phyloP scores from a whole-genome alignment of 768 basidiomycete genomes.

The Lactarius evosmus region DNA sequence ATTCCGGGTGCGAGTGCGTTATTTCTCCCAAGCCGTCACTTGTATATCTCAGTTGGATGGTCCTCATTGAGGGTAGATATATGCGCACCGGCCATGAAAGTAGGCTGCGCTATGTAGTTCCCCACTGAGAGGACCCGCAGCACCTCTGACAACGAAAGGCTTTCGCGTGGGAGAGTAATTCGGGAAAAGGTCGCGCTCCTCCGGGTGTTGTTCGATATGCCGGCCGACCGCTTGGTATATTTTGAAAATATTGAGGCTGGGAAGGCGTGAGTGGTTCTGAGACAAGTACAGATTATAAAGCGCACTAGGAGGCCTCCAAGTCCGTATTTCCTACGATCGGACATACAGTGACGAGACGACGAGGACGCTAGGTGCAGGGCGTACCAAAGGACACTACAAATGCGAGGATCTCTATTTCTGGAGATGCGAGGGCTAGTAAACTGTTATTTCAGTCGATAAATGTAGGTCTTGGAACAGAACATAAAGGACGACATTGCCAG shows the following conservation, averaged over 20 bases:
- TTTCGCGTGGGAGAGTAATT: slow-evolving; percentile 52
- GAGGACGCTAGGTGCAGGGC: slow-evolving; percentile 25
- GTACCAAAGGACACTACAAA: slow-evolving; percentile 74
- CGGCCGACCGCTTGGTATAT: slow-evolving; percentile 63
- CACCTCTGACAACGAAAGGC: slow-evolving; percentile 64
- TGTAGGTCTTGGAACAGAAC: background rate
- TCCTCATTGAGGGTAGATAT: background rate
- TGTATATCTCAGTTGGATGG: slow-evolving; percentile 6
- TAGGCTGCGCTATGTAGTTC: slow-evolving; percentile 73
- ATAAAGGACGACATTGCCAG: slow-evolving; percentile 62
- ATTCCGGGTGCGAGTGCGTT: slow-evolving; percentile 59
- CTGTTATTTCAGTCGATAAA: slow-evolving; percentile 38
- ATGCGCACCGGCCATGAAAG: slow-evolving; percentile 72
- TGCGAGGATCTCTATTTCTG: slow-evolving; percentile 77
- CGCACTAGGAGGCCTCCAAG: slow-evolving; percentile 57
- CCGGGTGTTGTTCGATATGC: slow-evolving; percentile 55
- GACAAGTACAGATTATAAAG: slow-evolving; percentile 20
- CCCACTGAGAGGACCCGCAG: slow-evolving; percentile 64
- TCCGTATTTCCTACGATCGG: slow-evolving; percentile 64
- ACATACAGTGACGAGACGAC: background rate
- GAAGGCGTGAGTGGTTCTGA: background rate
- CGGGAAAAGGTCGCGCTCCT: slow-evolving; percentile 54
- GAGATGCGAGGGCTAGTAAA: slow-evolving; percentile 74
- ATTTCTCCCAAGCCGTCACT: slow-evolving; percentile 73
- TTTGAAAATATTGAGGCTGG: slow-evolving; percentile 71